Base-by-base conservation (phyloP, 805 yeast species). In the Pichia eremophila region DNA sequence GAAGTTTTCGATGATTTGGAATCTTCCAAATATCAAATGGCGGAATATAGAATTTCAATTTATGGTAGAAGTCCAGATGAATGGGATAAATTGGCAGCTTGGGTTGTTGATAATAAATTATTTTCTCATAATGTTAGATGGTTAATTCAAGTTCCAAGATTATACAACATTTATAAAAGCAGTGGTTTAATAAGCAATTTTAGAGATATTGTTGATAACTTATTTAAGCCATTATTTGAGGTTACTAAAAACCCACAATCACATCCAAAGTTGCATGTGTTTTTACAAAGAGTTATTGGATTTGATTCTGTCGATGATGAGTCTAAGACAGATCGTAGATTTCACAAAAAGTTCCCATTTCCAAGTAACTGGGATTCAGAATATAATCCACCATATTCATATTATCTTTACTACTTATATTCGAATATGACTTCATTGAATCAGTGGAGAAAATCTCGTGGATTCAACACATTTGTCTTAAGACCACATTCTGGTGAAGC, bases 401-500 rank as follows among this genome's bases (percentile, higher is more conserved):
- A 93, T 71, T 91, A 89, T 66, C 65, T 93, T 54, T 93, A 93
- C 69, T 90, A 90, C 68, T 62, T 93, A 49, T 91, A 79, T 63
- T 83, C 96, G 29, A 90, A 90, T 66, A 65, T 93, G 65, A 79
- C 95, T 2, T 78, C 95, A 9, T 74, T 93, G 64, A 93, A 93
- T 61, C 80, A 83, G 53, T 84, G 91, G 79, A 78, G 99, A 67
- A 68, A 73, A 34, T 73, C 70, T 49, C 75, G 90, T 49, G 84
- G 85, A 0, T 85, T 79, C 66, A 90, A 85, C 63, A 90, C 97
- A 0, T 83, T 93, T 66, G 95, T 88, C n/a, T 70, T 93, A 57
- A 78, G 99, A 59, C 99, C 99, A 4, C 99, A 93, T 65, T 87
- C 96, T 57, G 99, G 99, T 53, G 99, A 93, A 67, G 99, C 99